phyloP scores from a whole-genome alignment of 192 early-diverging fungal species.

The Podila epigama region DNA sequence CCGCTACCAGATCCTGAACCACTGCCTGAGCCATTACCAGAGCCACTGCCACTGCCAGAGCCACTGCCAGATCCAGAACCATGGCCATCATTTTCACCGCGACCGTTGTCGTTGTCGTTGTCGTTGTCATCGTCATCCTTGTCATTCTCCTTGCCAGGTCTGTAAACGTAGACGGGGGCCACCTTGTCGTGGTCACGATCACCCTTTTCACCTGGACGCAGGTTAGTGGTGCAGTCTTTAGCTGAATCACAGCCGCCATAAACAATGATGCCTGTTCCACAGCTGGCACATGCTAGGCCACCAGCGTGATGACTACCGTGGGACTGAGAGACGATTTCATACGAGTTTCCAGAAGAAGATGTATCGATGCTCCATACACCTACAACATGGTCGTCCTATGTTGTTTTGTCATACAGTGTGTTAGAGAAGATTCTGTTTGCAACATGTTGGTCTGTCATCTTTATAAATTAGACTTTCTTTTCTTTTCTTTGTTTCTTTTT shows the following conservation, averaged over 20 bases:
- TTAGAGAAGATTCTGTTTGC: not conserved
- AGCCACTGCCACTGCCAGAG: not conserved
- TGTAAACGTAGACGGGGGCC: conserved; percentile 30
- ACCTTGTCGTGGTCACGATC: not conserved
- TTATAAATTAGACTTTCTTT: not conserved
- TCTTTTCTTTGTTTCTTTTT: not conserved
- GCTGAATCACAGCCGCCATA: conserved; percentile 34
- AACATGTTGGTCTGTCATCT: not conserved
- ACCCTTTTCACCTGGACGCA: conserved; percentile 13
- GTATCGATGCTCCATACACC: conserved; percentile 38
- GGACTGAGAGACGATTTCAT: conserved; percentile 9
- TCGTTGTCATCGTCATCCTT: conserved; percentile 17
- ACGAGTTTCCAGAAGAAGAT: not conserved
- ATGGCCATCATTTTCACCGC: not conserved
- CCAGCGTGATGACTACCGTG: conserved; percentile 25
- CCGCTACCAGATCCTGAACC: conserved; percentile 2
- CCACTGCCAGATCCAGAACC: not conserved
- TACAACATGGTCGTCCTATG: conserved; percentile 24
- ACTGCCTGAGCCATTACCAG: not conserved
- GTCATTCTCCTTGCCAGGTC: conserved; percentile 8
- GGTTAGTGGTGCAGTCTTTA: conserved; percentile 34
- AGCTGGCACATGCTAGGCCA: conserved; percentile 28
- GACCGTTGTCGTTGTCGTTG: not conserved
- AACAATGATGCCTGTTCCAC: conserved; percentile 36
- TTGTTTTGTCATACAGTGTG: not conserved